Evolutionary conservation across 2,329 filamentous ascomycete genomes (phyloP).

Genomic region (Aureobasidium sp.): DNA sequence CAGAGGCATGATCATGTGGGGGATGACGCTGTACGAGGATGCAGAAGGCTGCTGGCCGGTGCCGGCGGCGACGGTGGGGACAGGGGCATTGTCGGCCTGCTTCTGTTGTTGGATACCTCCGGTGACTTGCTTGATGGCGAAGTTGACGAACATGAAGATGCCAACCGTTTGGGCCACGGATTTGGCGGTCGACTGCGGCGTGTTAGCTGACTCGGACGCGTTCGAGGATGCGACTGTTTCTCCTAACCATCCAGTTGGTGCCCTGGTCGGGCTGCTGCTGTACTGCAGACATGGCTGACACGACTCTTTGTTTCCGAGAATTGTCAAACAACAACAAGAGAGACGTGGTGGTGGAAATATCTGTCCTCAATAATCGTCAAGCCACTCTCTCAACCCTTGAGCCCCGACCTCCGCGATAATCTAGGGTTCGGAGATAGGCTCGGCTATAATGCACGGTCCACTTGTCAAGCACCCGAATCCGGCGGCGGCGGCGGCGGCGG

Average conservation of each 20-base stretch:
- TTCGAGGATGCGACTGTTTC: not conserved
- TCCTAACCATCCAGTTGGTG: not conserved
- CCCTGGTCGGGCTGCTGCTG: slow-evolving; percentile 9
- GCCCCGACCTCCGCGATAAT: slow-evolving; percentile 1
- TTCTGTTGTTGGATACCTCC: slow-evolving; percentile 24
- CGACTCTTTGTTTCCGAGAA: not conserved
- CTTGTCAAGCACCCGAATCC: not conserved
- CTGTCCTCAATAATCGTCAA: not conserved
- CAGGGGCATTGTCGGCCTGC: slow-evolving; percentile 11
- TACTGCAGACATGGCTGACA: slow-evolving; percentile 13
- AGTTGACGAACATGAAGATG: slow-evolving; percentile 52
- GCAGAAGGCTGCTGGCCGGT: not conserved
- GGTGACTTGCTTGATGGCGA: slow-evolving; percentile 48
- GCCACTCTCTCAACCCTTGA: not conserved
- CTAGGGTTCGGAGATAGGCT: not conserved
- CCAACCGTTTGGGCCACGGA: slow-evolving; percentile 44
- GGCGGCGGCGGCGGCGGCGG: too few relatives aligned
- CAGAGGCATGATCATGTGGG: slow-evolving; percentile 69
- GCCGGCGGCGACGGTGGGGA: slow-evolving; percentile 10
- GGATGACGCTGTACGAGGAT: slow-evolving; percentile 49
- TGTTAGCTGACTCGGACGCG: not conserved
- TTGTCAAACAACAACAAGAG: not conserved
- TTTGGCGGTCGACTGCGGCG: slow-evolving; percentile 16
- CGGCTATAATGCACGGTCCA: not conserved
- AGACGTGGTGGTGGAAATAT: not conserved